Evolutionary conservation across 2,329 filamentous ascomycete genomes (phyloP), one percentile per base, ranked within the genome.

Genomic region (Paracoccidioides brasiliensis): DNA sequence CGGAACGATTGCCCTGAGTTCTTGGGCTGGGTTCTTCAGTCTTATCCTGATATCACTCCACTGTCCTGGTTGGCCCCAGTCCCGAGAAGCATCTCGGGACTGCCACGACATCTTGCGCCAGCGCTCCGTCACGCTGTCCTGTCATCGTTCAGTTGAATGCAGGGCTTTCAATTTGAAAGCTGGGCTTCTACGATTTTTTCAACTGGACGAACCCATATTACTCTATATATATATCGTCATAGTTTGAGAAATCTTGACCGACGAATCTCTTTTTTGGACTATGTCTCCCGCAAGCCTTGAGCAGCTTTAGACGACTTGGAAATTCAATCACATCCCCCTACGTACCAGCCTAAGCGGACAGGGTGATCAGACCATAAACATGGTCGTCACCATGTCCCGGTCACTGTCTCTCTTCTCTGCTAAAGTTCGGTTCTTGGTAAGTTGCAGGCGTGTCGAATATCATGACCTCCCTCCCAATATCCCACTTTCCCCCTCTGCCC

Each of bases 401-500:
- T 53, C 53, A 40, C 40, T 46, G 28, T 41, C 53, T 32, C 41
- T 57, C 28, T 56, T 58, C n/a, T 58, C 58, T 10, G 58, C 57
- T 8, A 54, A 60, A 44, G 58, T 60, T 15, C 57, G 56, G 41
- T 55, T 60, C 33, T 48, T 58, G 56, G 58, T 60, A 55, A 40
- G 57, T 50, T 35, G 37, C n/a, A 8, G 8, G 3, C 40, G 28
- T 32, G 53, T 15, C 30, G n/a, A n/a, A 40, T 12, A 22, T 30
- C 15, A 42, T 41, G 14, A 41, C 35, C 40, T 48, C 43, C 35
- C 15, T 30, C 22, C 30, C 5, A 38, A 15, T 28, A 15, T 28
- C 38, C 38, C n/a, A 30, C 33, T 5, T 14, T n/a, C 0, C 28
- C 48, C 10, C 22, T 43, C n/a, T 10, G 7, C 5, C 8, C 14